These are phyloP conservation scores for Didymella exigua DNA, from an alignment of 2,329 filamentous ascomycete genomes.

Conservation along the genomic window DNA sequence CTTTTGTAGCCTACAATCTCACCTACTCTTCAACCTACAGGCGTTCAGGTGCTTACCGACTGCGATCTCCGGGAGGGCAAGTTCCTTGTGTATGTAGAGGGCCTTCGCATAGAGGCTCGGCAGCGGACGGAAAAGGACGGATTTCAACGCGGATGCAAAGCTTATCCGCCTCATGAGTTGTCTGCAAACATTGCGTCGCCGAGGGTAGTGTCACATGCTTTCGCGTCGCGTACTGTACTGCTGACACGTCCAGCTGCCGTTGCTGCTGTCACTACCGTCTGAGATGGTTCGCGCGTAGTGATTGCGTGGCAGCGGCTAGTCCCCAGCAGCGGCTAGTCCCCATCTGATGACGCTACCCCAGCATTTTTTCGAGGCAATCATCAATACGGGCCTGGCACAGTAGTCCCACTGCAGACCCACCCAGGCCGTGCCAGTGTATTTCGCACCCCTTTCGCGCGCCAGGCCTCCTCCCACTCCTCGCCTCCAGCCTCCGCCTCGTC, in stretches of 20 bases:
- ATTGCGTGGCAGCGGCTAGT: too few species aligned
- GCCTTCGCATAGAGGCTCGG: neutral
- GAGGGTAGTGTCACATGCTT: conserved; percentile 8
- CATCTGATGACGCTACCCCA: neutral
- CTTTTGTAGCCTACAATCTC: too few species aligned
- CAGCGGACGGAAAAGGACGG: neutral
- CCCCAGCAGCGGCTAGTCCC: neutral
- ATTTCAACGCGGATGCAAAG: neutral
- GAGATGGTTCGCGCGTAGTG: neutral
- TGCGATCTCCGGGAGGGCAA: neutral
- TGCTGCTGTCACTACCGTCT: neutral
- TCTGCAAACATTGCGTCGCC: neutral
- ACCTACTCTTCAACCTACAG: neutral
- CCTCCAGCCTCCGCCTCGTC: conserved; percentile 6
- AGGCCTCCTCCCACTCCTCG: neutral
- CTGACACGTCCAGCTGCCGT: neutral
- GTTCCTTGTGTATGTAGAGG: neutral
- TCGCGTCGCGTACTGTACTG: conserved; percentile 2
- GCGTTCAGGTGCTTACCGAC: neutral
- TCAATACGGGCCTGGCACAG: neutral
- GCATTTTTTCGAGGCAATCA: neutral
- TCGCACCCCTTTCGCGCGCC: conserved; percentile 4
- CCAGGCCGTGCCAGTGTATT: neutral
- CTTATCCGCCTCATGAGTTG: neutral
- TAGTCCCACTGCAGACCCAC: neutral